Percentiles rank a stretch among this genome's conserved stretches.
phyloP scores from a whole-genome alignment of 2,329 filamentous ascomycete species.

The Microcyclosporella mali region DNA sequence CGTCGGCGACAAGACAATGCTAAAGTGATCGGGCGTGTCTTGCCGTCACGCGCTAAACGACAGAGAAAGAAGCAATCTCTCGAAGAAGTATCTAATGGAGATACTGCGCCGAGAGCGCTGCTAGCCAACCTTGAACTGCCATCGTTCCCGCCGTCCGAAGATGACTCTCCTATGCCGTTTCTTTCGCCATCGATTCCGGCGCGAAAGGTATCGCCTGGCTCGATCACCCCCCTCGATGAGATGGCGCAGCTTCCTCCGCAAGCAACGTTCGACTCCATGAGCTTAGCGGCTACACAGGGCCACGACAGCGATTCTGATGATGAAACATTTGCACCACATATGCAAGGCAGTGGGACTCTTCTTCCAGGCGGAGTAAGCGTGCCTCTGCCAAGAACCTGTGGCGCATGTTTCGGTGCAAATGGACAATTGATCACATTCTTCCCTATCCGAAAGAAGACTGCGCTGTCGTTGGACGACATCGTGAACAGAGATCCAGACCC shows the following conservation, averaged over 20 bases:
- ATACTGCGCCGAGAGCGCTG: conserved; percentile 15
- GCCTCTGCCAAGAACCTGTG: conserved; percentile 54
- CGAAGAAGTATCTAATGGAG: too few species aligned
- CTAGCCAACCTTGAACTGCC: conserved; percentile 27
- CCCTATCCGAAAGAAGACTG: conserved; percentile 42
- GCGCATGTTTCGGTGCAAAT: conserved; percentile 52
- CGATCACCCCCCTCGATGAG: conserved; percentile 45
- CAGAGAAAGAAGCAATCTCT: too few species aligned
- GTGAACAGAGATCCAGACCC: conserved; percentile 39
- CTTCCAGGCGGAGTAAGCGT: conserved; percentile 59
- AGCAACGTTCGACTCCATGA: conserved; percentile 46
- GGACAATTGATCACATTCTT: conserved; percentile 56
- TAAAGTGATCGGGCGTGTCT: too few species aligned
- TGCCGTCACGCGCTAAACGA: too few species aligned
- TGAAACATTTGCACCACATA: conserved; percentile 56
- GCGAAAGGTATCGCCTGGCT: conserved; percentile 29
- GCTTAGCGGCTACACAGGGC: conserved; percentile 28
- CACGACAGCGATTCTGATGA: conserved; percentile 43
- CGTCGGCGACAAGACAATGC: too few species aligned
- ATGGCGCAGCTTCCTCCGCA: conserved; percentile 51
- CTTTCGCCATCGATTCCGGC: conserved; percentile 28
- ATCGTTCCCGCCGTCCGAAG: conserved; percentile 11
- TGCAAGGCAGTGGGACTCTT: conserved; percentile 45
- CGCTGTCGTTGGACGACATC: conserved; percentile 17
- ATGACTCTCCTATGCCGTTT: conserved; percentile 28